Percentiles rank a stretch among this genome's conserved stretches.
Conservation (phyloP, 2,329 filamentous ascomycete species). For the Xylaria sp. region DNA sequence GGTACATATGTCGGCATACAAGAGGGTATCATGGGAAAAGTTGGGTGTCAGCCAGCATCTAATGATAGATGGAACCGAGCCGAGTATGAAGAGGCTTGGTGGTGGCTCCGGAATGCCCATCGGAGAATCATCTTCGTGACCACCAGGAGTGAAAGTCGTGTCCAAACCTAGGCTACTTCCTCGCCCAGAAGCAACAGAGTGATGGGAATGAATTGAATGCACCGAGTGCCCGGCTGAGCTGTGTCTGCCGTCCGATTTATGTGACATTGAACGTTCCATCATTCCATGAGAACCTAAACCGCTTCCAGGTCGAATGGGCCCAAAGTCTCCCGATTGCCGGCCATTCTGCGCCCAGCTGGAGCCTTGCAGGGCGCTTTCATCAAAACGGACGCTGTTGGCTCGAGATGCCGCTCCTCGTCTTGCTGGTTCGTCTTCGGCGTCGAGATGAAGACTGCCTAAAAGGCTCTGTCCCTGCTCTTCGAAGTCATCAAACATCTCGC, state of each 20-base stretch:
- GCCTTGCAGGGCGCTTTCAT: slow-evolving; percentile 92
- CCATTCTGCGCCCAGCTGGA: slow-evolving; percentile 85
- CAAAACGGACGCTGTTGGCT: slow-evolving; percentile 97
- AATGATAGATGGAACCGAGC: slow-evolving; percentile 91
- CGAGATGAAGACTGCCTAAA: slow-evolving; percentile 83
- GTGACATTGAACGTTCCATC: slow-evolving; percentile 90
- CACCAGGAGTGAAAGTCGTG: slow-evolving; percentile 71
- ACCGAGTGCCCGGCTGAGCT: slow-evolving; percentile 91
- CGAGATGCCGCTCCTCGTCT: slow-evolving; percentile 88
- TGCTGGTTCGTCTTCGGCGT: slow-evolving; percentile 86
- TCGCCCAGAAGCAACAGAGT: slow-evolving; percentile 80
- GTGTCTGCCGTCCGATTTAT: slow-evolving; percentile 94
- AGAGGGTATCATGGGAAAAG: slow-evolving; percentile 87
- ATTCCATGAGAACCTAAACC: slow-evolving; percentile 81
- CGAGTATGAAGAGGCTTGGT: slow-evolving; percentile 84
- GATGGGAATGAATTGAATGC: slow-evolving; percentile 69
- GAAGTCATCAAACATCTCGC: slow-evolving; percentile 88
- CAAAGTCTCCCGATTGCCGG: slow-evolving; percentile 85
- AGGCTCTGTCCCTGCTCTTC: slow-evolving; percentile 87
- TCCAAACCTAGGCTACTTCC: slow-evolving; percentile 91
- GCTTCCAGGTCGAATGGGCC: slow-evolving; percentile 79
- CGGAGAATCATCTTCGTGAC: slow-evolving; percentile 74
- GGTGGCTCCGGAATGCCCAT: slow-evolving; percentile 79
- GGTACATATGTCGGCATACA: slow-evolving; percentile 93
- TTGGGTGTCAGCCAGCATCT: slow-evolving; percentile 93